Conservation (phyloP, 1,284 basidiomycete genomes). For the Ustilago curta region DNA sequence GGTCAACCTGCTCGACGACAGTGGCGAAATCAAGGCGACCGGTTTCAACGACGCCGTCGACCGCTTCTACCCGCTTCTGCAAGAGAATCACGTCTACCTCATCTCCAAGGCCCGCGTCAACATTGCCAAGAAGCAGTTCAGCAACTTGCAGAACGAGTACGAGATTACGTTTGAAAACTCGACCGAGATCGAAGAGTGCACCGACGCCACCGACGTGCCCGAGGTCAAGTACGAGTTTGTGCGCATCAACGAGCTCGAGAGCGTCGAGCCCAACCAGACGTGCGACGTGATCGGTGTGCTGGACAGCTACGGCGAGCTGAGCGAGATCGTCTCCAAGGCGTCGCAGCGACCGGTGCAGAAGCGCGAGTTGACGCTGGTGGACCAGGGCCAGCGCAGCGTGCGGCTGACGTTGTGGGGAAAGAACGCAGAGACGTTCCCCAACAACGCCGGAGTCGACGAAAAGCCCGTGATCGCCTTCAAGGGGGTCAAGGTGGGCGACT, state of each 20-base stretch:
- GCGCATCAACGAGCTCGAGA: constrained; percentile 63
- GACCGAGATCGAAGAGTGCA: constrained; percentile 67
- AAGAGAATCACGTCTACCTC: constrained; percentile 93
- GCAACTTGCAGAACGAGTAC: constrained; percentile 90
- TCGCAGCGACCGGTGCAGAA: constrained; percentile 67
- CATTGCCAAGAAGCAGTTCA: constrained; percentile 97
- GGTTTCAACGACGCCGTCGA: constrained; percentile 91
- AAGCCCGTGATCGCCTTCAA: constrained; percentile 79
- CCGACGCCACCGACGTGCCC: constrained; percentile 65
- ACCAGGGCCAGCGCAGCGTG: constrained; percentile 83
- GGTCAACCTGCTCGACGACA: constrained; percentile 93
- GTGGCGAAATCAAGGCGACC: constrained; percentile 74
- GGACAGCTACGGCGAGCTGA: constrained; percentile 63
- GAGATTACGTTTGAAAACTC: constrained; percentile 86
- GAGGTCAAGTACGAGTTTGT: constrained; percentile 69
- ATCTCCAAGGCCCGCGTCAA: constrained; percentile 90
- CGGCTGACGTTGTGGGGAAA: constrained; percentile 96
- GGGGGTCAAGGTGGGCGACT: constrained; percentile 93
- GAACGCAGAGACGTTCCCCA: constrained; percentile 83
- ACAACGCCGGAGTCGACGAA: constrained; percentile 58
- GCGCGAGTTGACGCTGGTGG: constrained; percentile 77
- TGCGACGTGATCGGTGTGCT: constrained; percentile 66
- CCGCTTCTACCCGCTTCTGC: constrained; percentile 82
- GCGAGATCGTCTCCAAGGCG: constrained; percentile 66
- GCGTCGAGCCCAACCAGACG: constrained; percentile 70